These are phyloP conservation scores for Penicillium sp. DNA, from an alignment of 2,329 filamentous ascomycete genomes.

Conservation along the genomic window DNA sequence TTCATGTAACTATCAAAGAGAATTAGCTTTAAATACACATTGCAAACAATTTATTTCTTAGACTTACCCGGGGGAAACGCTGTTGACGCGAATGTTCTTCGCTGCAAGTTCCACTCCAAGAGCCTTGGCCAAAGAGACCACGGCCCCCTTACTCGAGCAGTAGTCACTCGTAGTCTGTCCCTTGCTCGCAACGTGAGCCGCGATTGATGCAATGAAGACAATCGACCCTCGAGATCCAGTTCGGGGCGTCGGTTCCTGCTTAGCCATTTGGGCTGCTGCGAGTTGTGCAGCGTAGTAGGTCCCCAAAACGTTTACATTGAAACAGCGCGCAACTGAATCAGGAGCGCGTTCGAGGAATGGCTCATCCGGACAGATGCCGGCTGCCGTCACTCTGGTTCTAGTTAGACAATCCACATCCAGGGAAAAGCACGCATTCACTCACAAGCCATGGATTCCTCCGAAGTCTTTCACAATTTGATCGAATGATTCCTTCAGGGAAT, in stretches of 20 bases:
- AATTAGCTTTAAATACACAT: too few relatives aligned
- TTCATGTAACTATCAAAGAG: slow-evolving; percentile 29
- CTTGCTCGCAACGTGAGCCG: slow-evolving; percentile 10
- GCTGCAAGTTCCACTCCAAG: slow-evolving; percentile 45
- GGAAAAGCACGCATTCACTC: neutral
- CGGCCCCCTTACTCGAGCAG: slow-evolving; percentile 36
- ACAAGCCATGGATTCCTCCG: neutral
- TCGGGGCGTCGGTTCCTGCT: neutral
- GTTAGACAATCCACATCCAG: too few relatives aligned
- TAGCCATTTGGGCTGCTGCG: neutral
- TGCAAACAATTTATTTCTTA: neutral
- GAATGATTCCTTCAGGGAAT: neutral
- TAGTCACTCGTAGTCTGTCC: slow-evolving; percentile 15
- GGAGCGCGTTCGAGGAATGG: neutral
- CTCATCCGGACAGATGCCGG: neutral
- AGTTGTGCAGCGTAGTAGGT: neutral
- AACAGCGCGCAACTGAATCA: neutral
- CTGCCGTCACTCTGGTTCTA: neutral
- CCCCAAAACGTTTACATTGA: neutral
- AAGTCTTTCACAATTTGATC: neutral
- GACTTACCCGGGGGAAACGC: slow-evolving; percentile 30
- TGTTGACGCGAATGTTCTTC: slow-evolving; percentile 47
- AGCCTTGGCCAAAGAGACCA: slow-evolving; percentile 11
- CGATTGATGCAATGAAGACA: slow-evolving; percentile 19
- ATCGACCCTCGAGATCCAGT: slow-evolving; percentile 3